Percentiles rank a stretch among this genome's conserved stretches.
These are phyloP conservation scores for Flaveria robusta DNA, from an alignment of 129 eudicot species.

Conservation along the genomic window DNA sequence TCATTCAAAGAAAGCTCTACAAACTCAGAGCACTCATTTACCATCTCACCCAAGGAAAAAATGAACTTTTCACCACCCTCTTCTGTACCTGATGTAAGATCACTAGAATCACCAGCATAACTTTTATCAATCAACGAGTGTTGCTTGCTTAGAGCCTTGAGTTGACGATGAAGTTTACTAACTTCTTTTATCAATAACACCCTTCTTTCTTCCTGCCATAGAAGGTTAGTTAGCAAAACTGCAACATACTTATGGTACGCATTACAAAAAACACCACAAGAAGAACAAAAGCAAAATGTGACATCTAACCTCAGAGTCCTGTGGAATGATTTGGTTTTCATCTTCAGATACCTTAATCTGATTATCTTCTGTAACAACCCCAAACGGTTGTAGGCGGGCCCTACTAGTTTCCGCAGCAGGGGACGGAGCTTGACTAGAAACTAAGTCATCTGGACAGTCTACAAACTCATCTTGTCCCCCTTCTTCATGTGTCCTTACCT, in stretches of 20 bases:
- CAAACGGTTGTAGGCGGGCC: constrained; percentile 34
- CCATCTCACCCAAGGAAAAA: constrained; percentile 54
- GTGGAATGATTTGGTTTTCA: constrained; percentile 54
- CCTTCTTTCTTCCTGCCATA: constrained; percentile 70
- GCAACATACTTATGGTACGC: constrained; percentile 26
- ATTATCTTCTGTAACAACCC: constrained; percentile 32
- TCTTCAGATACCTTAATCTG: constrained; percentile 39
- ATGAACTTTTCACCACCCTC: constrained; percentile 38
- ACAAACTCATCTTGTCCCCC: constrained; percentile 91
- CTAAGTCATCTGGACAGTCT: constrained; percentile 90
- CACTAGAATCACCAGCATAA: constrained; percentile 26
- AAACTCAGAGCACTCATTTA: constrained; percentile 58
- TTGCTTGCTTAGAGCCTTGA: constrained; percentile 48
- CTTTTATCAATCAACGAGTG: constrained; percentile 28
- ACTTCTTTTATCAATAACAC: constrained; percentile 47
- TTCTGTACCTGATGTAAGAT: constrained; percentile 27
- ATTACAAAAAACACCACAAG: background rate
- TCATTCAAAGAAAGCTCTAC: constrained; percentile 44
- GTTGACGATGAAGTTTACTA: constrained; percentile 47
- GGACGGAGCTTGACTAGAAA: constrained; percentile 40
- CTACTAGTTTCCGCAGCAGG: constrained; percentile 27
- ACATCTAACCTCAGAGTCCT: constrained; percentile 58
- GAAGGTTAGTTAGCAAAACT: constrained; percentile 19
- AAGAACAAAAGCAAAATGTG: constrained; percentile 21
- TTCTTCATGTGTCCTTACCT: constrained; percentile 60